Percentiles rank a stretch among this genome's conserved stretches.
These are phyloP conservation scores for Helianthus annuus DNA, from an alignment of 129 eudicot genomes.

Conservation along the genomic window HanXRQr2.0-SUNRISE NC_035449.2:166256625-166257124, in stretches of 20 bases:
- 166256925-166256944: not conserved
- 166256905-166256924: not conserved
- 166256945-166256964: conserved; percentile 9
- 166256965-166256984: conserved; percentile 8
- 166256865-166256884: conserved; percentile 7
- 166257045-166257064: not conserved
- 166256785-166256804: conserved; percentile 73
- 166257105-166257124: not conserved
- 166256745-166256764: conserved; percentile 72
- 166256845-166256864: conserved; percentile 54
- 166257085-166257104: not conserved
- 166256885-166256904: conserved; percentile 4
- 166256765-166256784: conserved; percentile 67
- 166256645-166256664: not conserved
- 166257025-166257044: not conserved
- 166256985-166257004: not conserved
- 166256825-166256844: conserved; percentile 66
- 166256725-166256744: conserved; percentile 39
- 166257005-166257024: not conserved
- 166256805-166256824: conserved; percentile 66
- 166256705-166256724: conserved; percentile 6
- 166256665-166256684: not conserved
- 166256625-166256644: not conserved
- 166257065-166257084: not conserved
- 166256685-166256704: not conserved